A percentile compares a stretch with the other conserved stretches of the same genome.
phyloP scores from a whole-genome alignment of 495 filamentous ascomycete genomes.

The Aspergillus saccharolyticus region DNA sequence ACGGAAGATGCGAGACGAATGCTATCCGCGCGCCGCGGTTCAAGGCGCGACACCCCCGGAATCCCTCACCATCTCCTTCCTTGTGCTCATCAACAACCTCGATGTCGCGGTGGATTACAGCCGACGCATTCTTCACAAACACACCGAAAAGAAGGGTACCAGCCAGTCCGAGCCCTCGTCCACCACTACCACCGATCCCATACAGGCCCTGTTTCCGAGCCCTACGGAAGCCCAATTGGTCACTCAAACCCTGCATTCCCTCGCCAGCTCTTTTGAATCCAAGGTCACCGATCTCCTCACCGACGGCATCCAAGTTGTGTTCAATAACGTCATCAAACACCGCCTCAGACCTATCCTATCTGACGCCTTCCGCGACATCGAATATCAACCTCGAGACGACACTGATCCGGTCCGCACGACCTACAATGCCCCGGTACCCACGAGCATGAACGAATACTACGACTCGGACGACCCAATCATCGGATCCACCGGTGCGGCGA shows the following conservation, averaged over 20 bases:
- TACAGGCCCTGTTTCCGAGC: slow-evolving; percentile 72
- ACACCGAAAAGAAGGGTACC: slow-evolving; percentile 41
- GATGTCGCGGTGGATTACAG: slow-evolving; percentile 87
- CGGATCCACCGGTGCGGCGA: background rate
- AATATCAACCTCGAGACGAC: slow-evolving; percentile 58
- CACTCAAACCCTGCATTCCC: slow-evolving; percentile 56
- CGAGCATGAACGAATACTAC: background rate
- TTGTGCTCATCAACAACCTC: slow-evolving; percentile 91
- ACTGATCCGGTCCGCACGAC: slow-evolving; percentile 30
- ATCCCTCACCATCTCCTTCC: slow-evolving; percentile 74
- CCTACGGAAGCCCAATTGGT: slow-evolving; percentile 66
- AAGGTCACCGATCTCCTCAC: slow-evolving; percentile 77
- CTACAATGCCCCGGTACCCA: background rate
- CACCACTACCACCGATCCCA: slow-evolving; percentile 23
- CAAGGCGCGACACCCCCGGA: slow-evolving; percentile 79
- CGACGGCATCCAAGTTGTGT: slow-evolving; percentile 77
- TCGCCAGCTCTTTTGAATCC: slow-evolving; percentile 64
- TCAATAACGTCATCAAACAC: slow-evolving; percentile 81
- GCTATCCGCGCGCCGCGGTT: slow-evolving; percentile 70
- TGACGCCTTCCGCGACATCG: slow-evolving; percentile 86
- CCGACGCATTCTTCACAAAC: slow-evolving; percentile 71
- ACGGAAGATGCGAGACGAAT: slow-evolving; percentile 93
- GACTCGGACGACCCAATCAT: slow-evolving; percentile 1
- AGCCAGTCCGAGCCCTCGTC: slow-evolving; percentile 21
- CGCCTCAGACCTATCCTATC: slow-evolving; percentile 79